Conservation (phyloP, 2,329 filamentous ascomycete genomes). For the Epichloe sp. region DNA sequence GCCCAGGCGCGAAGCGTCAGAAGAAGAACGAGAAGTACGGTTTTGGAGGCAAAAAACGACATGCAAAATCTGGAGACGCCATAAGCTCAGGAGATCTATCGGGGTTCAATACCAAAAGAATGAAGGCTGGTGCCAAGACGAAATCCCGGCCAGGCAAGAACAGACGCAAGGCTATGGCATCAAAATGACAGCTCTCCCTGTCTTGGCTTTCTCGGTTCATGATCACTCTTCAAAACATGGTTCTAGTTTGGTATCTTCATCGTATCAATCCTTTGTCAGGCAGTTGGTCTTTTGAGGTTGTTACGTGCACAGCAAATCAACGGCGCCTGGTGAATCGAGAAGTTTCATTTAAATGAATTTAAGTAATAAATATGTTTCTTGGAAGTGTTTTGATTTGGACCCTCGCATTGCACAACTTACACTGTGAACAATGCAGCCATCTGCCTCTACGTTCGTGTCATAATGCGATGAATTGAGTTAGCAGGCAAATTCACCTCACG, state of each 20-base stretch:
- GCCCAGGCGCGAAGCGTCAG: constrained; percentile 51
- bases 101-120: constrained; percentile 67
- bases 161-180: constrained; percentile 31
- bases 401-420: no score
- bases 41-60: constrained; percentile 90
- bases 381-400: no score
- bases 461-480: not conserved
- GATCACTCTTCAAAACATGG: not conserved
- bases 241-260: not conserved
- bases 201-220: not conserved
- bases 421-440: not conserved
- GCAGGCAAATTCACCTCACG: no score
- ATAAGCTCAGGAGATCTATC: constrained; percentile 67
- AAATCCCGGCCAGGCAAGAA: constrained; percentile 38
- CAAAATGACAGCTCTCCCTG: constrained; percentile 9
- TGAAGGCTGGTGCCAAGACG: constrained; percentile 50
- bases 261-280: not conserved
- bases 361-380: no score
- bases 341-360: no score
- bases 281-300: no score
- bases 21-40: constrained; percentile 95
- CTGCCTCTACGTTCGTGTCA: not conserved
- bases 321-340: no score
- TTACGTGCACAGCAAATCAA: no score
- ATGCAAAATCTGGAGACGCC: constrained; percentile 83